phyloP scores from a whole-genome alignment of 345 rosid species.

The Brassica incana region DNA sequence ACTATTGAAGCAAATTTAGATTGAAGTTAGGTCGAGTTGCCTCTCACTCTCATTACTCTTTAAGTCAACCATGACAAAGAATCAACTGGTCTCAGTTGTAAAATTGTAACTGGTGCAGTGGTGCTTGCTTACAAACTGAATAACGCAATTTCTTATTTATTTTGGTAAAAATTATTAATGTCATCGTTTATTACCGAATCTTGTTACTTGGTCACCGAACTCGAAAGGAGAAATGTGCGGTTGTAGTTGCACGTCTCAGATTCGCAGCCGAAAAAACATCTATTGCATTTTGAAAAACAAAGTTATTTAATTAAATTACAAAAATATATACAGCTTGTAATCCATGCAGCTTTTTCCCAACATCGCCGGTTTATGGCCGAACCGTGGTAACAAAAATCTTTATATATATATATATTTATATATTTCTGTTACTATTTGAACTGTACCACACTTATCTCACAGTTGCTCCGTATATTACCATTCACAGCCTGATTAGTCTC shows the following conservation, averaged over 20 bases:
- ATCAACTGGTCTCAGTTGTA: not conserved
- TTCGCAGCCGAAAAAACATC: not conserved
- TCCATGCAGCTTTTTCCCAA: not conserved
- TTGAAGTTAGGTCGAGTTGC: conserved; percentile 13
- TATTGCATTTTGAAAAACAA: not conserved
- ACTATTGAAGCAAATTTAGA: not conserved
- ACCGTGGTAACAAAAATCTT: too few relatives aligned
- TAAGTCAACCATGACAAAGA: conserved; percentile 1
- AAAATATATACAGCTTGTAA: not conserved
- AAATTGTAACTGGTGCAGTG: not conserved
- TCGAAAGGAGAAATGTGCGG: not conserved
- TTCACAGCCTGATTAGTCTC: not conserved
- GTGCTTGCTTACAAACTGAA: not conserved
- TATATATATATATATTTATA: too few relatives aligned
- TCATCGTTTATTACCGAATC: not conserved
- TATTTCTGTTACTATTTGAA: too few relatives aligned
- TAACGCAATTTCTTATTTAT: not conserved
- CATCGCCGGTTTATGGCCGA: not conserved
- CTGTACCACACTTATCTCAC: too few relatives aligned
- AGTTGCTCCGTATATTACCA: too few relatives aligned
- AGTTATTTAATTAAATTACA: not conserved
- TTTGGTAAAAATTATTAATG: not conserved
- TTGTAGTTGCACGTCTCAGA: not conserved
- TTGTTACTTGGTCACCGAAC: not conserved
- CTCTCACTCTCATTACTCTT: conserved; percentile 10